Conservation (phyloP, 352 stramenopile genomes). For the Phytophthora aleatoria region DNA sequence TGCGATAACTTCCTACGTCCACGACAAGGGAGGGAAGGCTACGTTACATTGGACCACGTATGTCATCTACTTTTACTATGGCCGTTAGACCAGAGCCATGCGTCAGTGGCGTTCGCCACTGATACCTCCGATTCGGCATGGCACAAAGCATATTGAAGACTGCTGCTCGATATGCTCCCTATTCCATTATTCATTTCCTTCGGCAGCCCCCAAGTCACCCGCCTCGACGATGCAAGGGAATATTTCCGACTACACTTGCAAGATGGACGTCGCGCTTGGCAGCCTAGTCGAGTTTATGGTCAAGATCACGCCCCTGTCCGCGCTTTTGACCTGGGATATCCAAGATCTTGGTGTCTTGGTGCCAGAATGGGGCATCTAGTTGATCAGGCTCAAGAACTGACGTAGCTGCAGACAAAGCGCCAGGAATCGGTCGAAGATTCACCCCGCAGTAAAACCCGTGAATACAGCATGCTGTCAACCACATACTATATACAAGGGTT, state of each 20-base stretch:
- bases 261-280: constrained; percentile 16
- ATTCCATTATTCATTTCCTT: constrained; percentile 3
- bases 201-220: neutral
- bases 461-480: no score
- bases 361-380: constrained; percentile 22
- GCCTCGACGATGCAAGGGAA: neutral
- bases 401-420: neutral
- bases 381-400: neutral
- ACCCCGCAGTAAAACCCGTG: no score
- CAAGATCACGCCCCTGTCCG: constrained; percentile 3
- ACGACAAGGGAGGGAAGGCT: neutral
- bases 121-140: constrained; percentile 8
- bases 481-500: neutral
- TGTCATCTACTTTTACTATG: neutral
- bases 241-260: constrained; percentile 2
- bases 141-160: neutral
- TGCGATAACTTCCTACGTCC: neutral
- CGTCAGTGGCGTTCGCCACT: neutral
- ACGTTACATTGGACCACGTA: neutral
- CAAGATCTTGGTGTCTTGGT: constrained; percentile 21
- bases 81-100: neutral
- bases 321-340: constrained; percentile 15
- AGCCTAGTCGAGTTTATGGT: constrained; percentile 7
- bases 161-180: neutral
- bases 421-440: neutral